Conservation (phyloP, 805 yeast genomes). For the Cyberlindnera veronae region DNA sequence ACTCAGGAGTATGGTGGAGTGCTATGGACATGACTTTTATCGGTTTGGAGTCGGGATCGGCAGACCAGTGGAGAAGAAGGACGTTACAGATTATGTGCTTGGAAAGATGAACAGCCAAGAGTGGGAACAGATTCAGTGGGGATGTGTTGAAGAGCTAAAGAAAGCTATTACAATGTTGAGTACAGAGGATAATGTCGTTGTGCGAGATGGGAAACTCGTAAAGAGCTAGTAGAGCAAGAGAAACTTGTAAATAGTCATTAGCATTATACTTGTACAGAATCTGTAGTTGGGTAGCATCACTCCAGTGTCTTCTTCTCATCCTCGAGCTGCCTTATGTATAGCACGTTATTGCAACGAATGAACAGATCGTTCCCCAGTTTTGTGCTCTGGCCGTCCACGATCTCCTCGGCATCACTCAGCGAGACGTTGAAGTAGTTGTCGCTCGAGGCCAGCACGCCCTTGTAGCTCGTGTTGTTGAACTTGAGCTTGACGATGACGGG, state of each 20-base stretch:
- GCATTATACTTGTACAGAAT: background rate
- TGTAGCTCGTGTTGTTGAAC: constrained; percentile 87
- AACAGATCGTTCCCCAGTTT: constrained; percentile 72
- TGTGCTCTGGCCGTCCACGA: constrained; percentile 43
- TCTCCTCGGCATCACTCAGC: constrained; percentile 57
- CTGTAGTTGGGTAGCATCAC: no score
- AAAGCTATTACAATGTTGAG: constrained; percentile 31
- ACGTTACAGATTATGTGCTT: constrained; percentile 60
- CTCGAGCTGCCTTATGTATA: constrained; percentile 37
- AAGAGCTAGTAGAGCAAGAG: no score
- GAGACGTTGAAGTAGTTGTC: constrained; percentile 93
- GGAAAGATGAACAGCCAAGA: constrained; percentile 47
- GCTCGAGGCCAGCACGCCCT: constrained; percentile 70
- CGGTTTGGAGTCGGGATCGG: constrained; percentile 79
- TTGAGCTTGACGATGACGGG: constrained; percentile 76
- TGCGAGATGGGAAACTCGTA: constrained; percentile 4
- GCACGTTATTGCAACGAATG: constrained; percentile 86
- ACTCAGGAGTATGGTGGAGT: constrained; percentile 50
- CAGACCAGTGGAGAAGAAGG: constrained; percentile 45
- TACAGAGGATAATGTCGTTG: background rate
- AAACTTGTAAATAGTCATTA: background rate
- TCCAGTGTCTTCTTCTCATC: constrained; percentile 7
- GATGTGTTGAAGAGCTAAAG: constrained; percentile 40
- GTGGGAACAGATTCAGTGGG: constrained; percentile 34
- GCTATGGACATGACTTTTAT: constrained; percentile 50